Conservation (phyloP, 148 eudicot genomes). For the Polygonum aviculare region DNA sequence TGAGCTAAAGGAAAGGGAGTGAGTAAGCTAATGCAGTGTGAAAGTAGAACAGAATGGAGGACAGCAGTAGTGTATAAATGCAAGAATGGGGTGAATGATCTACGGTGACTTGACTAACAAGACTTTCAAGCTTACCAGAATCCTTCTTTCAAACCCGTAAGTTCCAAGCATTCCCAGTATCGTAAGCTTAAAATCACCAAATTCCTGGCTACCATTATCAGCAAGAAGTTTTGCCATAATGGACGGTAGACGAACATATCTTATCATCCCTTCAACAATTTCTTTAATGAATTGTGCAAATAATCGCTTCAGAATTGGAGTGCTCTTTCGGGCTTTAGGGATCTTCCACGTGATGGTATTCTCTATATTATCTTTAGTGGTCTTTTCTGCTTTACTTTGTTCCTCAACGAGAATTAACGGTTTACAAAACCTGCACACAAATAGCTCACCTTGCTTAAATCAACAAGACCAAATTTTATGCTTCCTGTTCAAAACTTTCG, state of each 20-base stretch:
- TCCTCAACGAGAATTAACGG: conserved; percentile 45
- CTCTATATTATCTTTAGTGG: conserved; percentile 25
- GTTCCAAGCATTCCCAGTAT: conserved; percentile 94
- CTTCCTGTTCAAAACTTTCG: not conserved
- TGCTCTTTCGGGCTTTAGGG: conserved; percentile 34
- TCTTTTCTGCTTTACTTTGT: conserved; percentile 21
- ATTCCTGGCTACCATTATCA: conserved; percentile 84
- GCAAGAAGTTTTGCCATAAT: conserved; percentile 86
- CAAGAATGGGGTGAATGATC: not conserved
- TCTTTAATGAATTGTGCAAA: conserved; percentile 73
- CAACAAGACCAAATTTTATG: not conserved
- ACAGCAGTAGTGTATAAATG: not conserved
- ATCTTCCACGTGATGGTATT: conserved; percentile 49
- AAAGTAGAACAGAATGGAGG: not conserved
- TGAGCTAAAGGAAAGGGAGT: not conserved
- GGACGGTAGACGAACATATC: conserved; percentile 73
- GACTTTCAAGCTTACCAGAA: conserved; percentile 46
- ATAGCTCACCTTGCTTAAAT: not conserved
- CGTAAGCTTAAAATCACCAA: conserved; percentile 90
- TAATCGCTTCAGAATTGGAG: conserved; percentile 58
- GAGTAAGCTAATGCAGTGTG: not conserved
- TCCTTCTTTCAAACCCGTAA: conserved; percentile 84
- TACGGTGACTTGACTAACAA: not conserved
- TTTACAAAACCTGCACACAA: conserved; percentile 64
- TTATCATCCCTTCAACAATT: conserved; percentile 95